A percentile compares a stretch with the other conserved stretches of the same genome.
These are phyloP conservation scores for Linanthus parryae DNA, from an alignment of 148 eudicot genomes.

Conservation along the genomic window DNA sequence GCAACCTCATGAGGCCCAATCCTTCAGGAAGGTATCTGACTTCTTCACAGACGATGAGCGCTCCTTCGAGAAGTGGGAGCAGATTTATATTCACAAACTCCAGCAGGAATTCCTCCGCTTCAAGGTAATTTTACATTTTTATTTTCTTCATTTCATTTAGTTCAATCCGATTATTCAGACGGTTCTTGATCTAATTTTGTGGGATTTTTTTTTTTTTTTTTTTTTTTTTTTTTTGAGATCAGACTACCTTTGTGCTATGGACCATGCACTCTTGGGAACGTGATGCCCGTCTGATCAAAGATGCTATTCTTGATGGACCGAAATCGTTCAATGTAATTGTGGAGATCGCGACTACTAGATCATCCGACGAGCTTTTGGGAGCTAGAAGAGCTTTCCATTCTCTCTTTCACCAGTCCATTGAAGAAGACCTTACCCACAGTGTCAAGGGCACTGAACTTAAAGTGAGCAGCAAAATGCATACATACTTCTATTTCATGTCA, in stretches of 20 bases:
- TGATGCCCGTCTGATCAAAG: constrained; percentile 72
- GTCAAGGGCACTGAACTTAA: constrained; percentile 47
- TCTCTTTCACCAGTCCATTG: constrained; percentile 60
- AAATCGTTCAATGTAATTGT: constrained; percentile 36
- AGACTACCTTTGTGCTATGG: constrained; percentile 64
- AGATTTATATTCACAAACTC: constrained; percentile 32
- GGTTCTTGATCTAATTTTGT: neutral
- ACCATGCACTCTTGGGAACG: constrained; percentile 94
- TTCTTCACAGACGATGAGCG: constrained; percentile 50
- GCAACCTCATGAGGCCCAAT: constrained; percentile 43
- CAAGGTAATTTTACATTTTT: constrained; percentile 39
- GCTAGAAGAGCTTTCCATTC: constrained; percentile 83
- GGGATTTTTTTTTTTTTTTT: neutral
- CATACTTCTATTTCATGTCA: too few relatives aligned
- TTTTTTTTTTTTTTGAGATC: neutral
- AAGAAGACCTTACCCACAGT: constrained; percentile 71
- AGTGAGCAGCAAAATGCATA: too few relatives aligned
- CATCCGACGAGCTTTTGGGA: constrained; percentile 64
- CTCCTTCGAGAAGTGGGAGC: constrained; percentile 54
- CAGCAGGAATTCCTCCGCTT: constrained; percentile 53
- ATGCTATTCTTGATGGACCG: constrained; percentile 46
- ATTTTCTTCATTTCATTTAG: too few relatives aligned
- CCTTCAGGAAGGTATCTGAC: constrained; percentile 36
- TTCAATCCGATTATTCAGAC: too few relatives aligned
- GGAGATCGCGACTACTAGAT: constrained; percentile 73